phyloP scores from a whole-genome alignment of 164 flowering plant genomes.

The Platanus orientalis region DNA sequence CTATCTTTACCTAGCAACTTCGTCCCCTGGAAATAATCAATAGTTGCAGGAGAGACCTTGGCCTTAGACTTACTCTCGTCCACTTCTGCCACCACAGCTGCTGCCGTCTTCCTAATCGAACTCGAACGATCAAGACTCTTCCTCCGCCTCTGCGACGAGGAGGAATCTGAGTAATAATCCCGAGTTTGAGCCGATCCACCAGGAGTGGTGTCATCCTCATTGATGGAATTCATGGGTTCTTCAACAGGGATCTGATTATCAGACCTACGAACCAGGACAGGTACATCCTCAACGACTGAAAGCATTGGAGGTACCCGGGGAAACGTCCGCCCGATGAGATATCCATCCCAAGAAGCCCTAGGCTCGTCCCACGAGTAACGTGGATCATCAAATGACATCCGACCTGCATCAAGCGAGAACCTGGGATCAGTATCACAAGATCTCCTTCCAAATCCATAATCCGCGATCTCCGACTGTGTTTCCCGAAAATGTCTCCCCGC shows the following conservation, averaged over 20 bases:
- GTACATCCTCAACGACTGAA: conserved; percentile 72
- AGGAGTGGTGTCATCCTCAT: conserved; percentile 51
- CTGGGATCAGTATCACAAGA: conserved; percentile 59
- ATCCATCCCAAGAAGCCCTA: conserved; percentile 95
- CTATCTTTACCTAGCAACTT: conserved; percentile 31
- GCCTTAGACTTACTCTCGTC: conserved; percentile 63
- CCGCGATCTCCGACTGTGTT: conserved; percentile 82
- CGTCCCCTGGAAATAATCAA: conserved; percentile 28
- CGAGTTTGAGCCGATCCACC: conserved; percentile 89
- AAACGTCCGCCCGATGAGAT: conserved; percentile 54
- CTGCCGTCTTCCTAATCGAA: conserved; percentile 61
- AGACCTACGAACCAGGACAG: conserved; percentile 38
- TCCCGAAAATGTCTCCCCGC: conserved; percentile 47
- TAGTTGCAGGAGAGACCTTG: conserved; percentile 49
- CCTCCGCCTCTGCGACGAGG: conserved; percentile 53
- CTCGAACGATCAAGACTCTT: conserved; percentile 74
- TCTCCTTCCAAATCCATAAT: conserved; percentile 81
- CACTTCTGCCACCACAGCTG: conserved; percentile 65
- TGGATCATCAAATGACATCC: conserved; percentile 66
- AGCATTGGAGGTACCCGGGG: conserved; percentile 67
- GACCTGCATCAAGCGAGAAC: conserved; percentile 42
- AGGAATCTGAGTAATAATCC: conserved; percentile 84
- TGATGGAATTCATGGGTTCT: conserved; percentile 34
- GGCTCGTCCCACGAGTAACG: conserved; percentile 78
- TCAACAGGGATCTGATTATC: conserved; percentile 78